These are phyloP conservation scores for Zelopaecilomyces penicillatus DNA, from an alignment of 2,329 filamentous ascomycete species.

Conservation along the genomic window DNA sequence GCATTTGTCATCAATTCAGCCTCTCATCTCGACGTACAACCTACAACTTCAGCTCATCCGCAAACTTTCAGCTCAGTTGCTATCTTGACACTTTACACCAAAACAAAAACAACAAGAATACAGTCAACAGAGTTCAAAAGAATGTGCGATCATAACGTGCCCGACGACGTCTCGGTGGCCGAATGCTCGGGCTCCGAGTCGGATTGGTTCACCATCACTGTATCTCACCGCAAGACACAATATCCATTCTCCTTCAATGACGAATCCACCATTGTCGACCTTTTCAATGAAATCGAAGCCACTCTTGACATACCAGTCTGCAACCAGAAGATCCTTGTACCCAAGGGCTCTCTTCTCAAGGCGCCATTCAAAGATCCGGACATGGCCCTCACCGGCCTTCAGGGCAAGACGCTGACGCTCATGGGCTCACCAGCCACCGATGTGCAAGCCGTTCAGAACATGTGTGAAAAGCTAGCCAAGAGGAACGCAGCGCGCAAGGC, in stretches of 20 bases:
- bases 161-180: constrained; percentile 10
- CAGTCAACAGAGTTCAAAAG: too few relatives aligned
- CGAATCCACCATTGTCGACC: constrained; percentile 45
- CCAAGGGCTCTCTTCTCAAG: constrained; percentile 57
- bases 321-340: constrained; percentile 62
- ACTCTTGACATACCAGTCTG: constrained; percentile 49
- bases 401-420: constrained; percentile 53
- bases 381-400: constrained; percentile 39
- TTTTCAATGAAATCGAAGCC: constrained; percentile 49
- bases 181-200: constrained; percentile 1
- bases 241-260: constrained; percentile 36
- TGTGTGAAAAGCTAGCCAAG: constrained; percentile 39
- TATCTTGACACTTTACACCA: too few relatives aligned
- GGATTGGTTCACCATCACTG: constrained; percentile 31
- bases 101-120: too few relatives aligned
- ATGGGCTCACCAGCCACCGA: constrained; percentile 56
- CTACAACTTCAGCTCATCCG: too few relatives aligned
- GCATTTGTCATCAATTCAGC: too few relatives aligned
- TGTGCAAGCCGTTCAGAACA: constrained; percentile 44
- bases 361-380: constrained; percentile 53
- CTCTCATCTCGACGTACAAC: too few relatives aligned
- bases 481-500: constrained; percentile 34
- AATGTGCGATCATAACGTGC: background rate
- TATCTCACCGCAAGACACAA: constrained; percentile 38
- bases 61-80: too few relatives aligned